phyloP scores from a whole-genome alignment of 2,329 filamentous ascomycete species.

The Colletotrichum tropicale region DNA sequence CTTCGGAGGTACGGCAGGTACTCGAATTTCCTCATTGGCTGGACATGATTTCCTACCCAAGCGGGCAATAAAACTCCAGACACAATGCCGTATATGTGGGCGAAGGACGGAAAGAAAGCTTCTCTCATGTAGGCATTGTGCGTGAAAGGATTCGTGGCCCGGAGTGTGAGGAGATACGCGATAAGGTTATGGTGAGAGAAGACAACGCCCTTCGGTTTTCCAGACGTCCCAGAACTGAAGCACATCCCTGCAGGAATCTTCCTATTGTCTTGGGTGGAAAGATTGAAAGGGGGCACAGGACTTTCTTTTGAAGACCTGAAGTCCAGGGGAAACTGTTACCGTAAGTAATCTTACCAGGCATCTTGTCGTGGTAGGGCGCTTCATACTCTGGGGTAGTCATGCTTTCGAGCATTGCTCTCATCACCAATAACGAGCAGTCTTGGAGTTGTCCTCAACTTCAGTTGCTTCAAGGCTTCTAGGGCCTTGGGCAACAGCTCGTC shows the following conservation, averaged over 20 bases:
- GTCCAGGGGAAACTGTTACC: not conserved
- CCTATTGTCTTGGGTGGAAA: not conserved
- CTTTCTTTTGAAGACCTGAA: not conserved
- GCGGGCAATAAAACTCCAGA: slow-evolving; percentile 24
- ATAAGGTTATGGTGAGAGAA: slow-evolving; percentile 28
- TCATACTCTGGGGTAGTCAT: not conserved
- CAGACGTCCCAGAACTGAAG: slow-evolving; percentile 27
- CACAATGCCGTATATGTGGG: slow-evolving; percentile 29
- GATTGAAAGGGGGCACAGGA: not conserved
- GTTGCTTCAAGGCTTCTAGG: slow-evolving; percentile 3
- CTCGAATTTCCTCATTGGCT: slow-evolving; percentile 25
- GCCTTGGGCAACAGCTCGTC: slow-evolving; percentile 5
- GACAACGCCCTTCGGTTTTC: slow-evolving; percentile 26
- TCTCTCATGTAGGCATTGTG: slow-evolving; percentile 26
- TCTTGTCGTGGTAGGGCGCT: not conserved
- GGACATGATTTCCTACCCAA: slow-evolving; percentile 25
- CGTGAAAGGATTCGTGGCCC: slow-evolving; percentile 26
- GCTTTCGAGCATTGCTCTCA: not conserved
- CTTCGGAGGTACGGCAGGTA: slow-evolving; percentile 22
- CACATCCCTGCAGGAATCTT: slow-evolving; percentile 23
- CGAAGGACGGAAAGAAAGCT: slow-evolving; percentile 30
- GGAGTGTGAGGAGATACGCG: slow-evolving; percentile 22
- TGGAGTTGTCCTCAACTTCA: not conserved
- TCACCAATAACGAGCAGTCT: not conserved
- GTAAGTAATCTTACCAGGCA: not conserved